Conservation (phyloP, 805 yeast genomes). For the Saccharomycopsis babjevae region DNA sequence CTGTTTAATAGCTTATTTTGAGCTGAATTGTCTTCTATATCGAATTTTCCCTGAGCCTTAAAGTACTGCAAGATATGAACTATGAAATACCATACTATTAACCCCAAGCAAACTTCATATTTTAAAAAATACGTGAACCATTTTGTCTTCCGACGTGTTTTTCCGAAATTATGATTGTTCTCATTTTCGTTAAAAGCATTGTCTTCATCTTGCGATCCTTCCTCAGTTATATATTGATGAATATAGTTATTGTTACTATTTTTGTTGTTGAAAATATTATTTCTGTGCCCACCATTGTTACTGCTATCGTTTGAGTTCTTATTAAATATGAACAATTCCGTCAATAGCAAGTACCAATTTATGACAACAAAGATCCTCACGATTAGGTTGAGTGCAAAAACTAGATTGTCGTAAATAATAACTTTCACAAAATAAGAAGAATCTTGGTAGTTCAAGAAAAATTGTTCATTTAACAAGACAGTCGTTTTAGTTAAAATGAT, state of each 20-base stretch:
- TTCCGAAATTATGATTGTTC: background rate
- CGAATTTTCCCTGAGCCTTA: background rate
- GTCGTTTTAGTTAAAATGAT: slow-evolving; percentile 14
- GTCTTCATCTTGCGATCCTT: background rate
- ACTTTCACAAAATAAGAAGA: slow-evolving; percentile 4
- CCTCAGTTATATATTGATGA: background rate
- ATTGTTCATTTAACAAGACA: slow-evolving; percentile 9
- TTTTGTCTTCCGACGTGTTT: background rate
- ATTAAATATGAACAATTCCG: background rate
- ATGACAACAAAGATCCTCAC: slow-evolving; percentile 3
- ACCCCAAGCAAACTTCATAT: background rate
- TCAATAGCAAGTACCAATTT: slow-evolving; percentile 13
- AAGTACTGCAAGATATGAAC: background rate
- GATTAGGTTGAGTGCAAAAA: slow-evolving; percentile 2
- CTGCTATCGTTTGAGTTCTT: background rate
- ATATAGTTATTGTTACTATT: background rate
- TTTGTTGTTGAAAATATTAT: background rate
- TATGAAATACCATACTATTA: background rate
- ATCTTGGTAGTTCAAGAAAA: slow-evolving; percentile 10
- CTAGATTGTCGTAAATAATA: background rate
- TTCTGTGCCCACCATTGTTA: background rate
- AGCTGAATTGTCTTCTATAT: background rate
- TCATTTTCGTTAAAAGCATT: background rate
- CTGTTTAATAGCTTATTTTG: background rate
- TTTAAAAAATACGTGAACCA: background rate